Evolutionary conservation across 495 filamentous ascomycete genomes (phyloP).

Genomic region (Penicillium nucicola): DNA sequence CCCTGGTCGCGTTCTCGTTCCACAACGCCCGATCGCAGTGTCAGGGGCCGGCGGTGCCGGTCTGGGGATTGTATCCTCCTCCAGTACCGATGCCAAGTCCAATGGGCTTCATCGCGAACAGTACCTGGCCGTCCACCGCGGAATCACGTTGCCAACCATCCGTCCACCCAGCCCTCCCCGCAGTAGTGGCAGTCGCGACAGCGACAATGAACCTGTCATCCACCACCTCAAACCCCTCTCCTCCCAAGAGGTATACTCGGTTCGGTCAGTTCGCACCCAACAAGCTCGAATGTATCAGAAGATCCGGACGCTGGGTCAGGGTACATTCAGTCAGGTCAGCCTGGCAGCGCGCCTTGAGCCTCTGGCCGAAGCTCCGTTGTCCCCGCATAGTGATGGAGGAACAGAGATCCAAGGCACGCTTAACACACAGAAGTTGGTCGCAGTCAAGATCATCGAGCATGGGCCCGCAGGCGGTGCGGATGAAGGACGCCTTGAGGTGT

Average conservation of each 20-base stretch:
- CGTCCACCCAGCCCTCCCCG: constrained; percentile 74
- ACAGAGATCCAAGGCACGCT: constrained; percentile 41
- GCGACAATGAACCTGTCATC: constrained; percentile 32
- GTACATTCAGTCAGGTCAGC: constrained; percentile 92
- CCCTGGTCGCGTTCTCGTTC: constrained; percentile 58
- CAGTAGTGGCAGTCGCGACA: constrained; percentile 48
- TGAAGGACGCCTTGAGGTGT: constrained; percentile 86
- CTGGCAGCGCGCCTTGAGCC: constrained; percentile 66
- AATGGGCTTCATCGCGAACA: constrained; percentile 72
- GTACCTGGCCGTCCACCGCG: constrained; percentile 73
- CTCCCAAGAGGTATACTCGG: constrained; percentile 39
- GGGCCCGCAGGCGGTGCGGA: constrained; percentile 88
- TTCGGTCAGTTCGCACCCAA: constrained; percentile 44
- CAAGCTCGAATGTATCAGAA: constrained; percentile 62
- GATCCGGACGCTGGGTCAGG: constrained; percentile 78
- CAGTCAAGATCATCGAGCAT: constrained; percentile 92
- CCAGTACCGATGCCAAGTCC: constrained; percentile 41
- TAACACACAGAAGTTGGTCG: constrained; percentile 70
- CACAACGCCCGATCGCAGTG: constrained; percentile 67
- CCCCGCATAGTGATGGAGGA: constrained; percentile 29
- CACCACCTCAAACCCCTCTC: constrained; percentile 15
- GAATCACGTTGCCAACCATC: constrained; percentile 52
- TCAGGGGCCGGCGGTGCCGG: constrained; percentile 47
- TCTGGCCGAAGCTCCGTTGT: constrained; percentile 16
- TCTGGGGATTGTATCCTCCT: constrained; percentile 39